These are phyloP conservation scores for Penicillium sp. DNA, from an alignment of 2,329 filamentous ascomycete species.

Conservation along the genomic window DNA sequence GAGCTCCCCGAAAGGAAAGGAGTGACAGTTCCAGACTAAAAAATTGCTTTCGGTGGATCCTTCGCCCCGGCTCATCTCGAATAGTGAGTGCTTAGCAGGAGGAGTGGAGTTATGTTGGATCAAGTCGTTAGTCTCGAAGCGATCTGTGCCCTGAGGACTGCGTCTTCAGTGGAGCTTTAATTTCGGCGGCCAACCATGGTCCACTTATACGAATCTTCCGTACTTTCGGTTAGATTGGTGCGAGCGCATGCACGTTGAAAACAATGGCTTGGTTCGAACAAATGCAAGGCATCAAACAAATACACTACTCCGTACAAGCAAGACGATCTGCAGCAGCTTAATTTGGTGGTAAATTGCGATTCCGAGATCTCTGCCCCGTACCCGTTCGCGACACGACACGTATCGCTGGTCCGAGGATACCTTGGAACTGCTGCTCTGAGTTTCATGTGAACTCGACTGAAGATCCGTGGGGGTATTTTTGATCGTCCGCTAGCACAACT, in stretches of 20 bases:
- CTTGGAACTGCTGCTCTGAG: no score
- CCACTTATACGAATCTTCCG: constrained; percentile 1
- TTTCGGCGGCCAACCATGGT: constrained; percentile 1
- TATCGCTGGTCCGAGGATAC: background rate
- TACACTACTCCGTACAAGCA: no score
- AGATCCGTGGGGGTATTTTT: background rate
- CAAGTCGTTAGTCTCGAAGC: background rate
- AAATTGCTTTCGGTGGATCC: background rate
- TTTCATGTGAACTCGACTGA: background rate
- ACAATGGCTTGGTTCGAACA: background rate
- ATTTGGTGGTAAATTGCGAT: no score
- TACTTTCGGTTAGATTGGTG: background rate
- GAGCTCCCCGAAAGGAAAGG: background rate
- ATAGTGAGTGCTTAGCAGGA: background rate
- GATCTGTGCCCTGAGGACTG: background rate
- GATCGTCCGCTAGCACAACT: background rate
- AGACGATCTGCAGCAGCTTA: no score
- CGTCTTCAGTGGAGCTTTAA: constrained; percentile 4
- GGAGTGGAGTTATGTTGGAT: background rate
- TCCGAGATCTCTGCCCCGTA: background rate
- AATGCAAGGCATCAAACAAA: no score
- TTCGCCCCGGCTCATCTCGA: background rate
- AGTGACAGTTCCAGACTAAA: background rate
- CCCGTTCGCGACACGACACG: background rate
- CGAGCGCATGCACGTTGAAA: background rate